Evolutionary conservation across 1,284 basidiomycete species (phyloP).

Genomic region (Marasmius sp.): DNA sequence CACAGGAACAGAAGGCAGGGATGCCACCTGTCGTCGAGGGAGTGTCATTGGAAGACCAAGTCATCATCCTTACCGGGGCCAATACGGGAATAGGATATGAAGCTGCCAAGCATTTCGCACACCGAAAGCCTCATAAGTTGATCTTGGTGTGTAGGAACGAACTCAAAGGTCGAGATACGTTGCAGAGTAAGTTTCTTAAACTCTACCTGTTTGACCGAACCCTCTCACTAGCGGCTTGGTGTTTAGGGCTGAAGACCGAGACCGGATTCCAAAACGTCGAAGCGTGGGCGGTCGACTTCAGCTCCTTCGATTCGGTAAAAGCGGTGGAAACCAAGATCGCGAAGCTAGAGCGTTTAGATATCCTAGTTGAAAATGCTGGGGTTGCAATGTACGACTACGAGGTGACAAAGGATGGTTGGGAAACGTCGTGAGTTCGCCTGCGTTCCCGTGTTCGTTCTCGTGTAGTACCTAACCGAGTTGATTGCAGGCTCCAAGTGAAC

Average conservation of each 20-base stretch:
- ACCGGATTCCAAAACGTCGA: constrained; percentile 31
- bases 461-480: background rate
- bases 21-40: constrained; percentile 26
- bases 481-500: background rate
- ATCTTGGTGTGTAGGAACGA: constrained; percentile 27
- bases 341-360: constrained; percentile 33
- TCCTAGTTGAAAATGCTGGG: constrained; percentile 40
- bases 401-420: constrained; percentile 36
- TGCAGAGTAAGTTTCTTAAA: constrained; percentile 15
- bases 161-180: constrained; percentile 22
- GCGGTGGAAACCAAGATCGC: constrained; percentile 36
- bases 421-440: constrained; percentile 29
- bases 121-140: constrained; percentile 27
- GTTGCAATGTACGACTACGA: constrained; percentile 19
- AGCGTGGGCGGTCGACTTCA: constrained; percentile 37
- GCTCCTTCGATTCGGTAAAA: constrained; percentile 35
- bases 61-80: constrained; percentile 31
- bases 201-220: background rate
- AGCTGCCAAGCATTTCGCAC: constrained; percentile 30
- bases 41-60: constrained; percentile 30
- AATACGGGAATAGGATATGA: constrained; percentile 34
- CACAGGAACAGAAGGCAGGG: background rate
- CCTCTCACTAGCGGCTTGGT: background rate
- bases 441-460: constrained; percentile 6
- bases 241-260: constrained; percentile 27